Base-by-base conservation (phyloP, 169 alveolate species). In the Plasmodium fragile region DNA sequence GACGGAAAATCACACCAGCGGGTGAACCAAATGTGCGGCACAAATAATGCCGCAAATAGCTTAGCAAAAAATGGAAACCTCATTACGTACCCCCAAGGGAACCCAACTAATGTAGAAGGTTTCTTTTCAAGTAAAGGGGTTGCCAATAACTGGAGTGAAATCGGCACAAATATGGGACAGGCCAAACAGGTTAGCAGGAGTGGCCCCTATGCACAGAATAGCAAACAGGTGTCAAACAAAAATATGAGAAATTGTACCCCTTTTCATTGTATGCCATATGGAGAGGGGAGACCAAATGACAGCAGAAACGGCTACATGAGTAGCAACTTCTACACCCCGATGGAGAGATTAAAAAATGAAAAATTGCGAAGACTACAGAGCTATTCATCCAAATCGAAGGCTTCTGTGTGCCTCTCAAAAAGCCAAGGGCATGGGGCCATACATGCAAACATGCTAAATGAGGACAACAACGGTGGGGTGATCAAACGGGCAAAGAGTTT, bases 311-410 rank as follows among this genome's bases (percentile, higher is more conserved):
- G 52, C 28, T 75, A 49, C 69, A 28, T 70, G n/a, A 85, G 79
- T 49, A 52, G 79, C 41, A 77, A 49, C 22, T 30, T 85, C 41
- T 34, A 16, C 18, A 25, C 65, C 75, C 28, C 39, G 30, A n/a
- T 71, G 53, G 30, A 83, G 45, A 36, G 22, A 5, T 45, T 83
- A 25, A 83, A 83, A 36, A 83, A 71, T 41, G 92, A 83, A 70
- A 72, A 65, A 0, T 36, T 82, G 22, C 55, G 59, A 82, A 82
- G 71, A 82, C 6, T 83, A 13, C 43, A 49, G 32, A 81, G 70
- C 36, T 77, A 77, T 32, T 36, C 75, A 65, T 5, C 75, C 7
- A 79, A 79, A 10, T n/a, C 49, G 39, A 79, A 41, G 34, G 75
- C 39, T 28, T 18, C 55, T 18, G 34, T 34, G 39, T 45, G 43